phyloP scores from a whole-genome alignment of 2,329 filamentous ascomycete genomes.

The Esteya vermicola region DNA sequence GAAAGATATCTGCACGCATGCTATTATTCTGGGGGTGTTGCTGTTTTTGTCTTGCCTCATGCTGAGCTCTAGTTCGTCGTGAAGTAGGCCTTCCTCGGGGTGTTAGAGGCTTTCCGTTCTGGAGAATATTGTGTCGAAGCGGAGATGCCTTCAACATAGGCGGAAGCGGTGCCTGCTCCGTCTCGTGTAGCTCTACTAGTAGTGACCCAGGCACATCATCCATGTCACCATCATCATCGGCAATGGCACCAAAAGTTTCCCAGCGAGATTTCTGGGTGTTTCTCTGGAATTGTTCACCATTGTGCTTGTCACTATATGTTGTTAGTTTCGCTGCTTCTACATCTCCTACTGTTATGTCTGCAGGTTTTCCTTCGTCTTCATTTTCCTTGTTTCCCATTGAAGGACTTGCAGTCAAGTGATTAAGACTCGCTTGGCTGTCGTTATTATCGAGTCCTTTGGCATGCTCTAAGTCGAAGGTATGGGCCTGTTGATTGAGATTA shows the following conservation, averaged over 20 bases:
- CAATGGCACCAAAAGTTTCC: too few relatives aligned
- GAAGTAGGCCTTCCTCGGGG: too few relatives aligned
- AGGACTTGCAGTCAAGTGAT: slow-evolving; percentile 13
- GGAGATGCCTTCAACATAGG: slow-evolving; percentile 12
- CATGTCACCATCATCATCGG: slow-evolving; percentile 38
- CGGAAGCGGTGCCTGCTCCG: slow-evolving; percentile 3
- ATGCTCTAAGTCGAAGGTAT: slow-evolving; percentile 32
- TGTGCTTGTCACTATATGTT: slow-evolving; percentile 1
- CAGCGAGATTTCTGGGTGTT: too few relatives aligned
- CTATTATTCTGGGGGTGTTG: too few relatives aligned
- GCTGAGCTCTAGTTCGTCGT: slow-evolving; percentile 39
- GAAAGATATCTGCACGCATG: too few relatives aligned
- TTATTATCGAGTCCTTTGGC: slow-evolving; percentile 26
- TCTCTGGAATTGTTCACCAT: too few relatives aligned
- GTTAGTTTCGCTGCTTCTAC: too few relatives aligned
- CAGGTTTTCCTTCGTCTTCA: background rate
- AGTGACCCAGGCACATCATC: slow-evolving; percentile 53
- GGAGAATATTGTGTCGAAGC: slow-evolving; percentile 8
- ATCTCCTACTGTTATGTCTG: too few relatives aligned
- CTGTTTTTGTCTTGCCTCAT: slow-evolving; percentile 38
- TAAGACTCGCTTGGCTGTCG: slow-evolving; percentile 32
- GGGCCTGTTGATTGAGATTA: slow-evolving; percentile 36
- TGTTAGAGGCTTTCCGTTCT: too few relatives aligned
- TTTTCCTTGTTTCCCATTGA: background rate
- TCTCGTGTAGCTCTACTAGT: slow-evolving; percentile 33